A percentile compares a stretch with the other conserved stretches of the same genome.
Conservation (phyloP, 176 grass and related monocot genomes). For the Areca catechu region DNA sequence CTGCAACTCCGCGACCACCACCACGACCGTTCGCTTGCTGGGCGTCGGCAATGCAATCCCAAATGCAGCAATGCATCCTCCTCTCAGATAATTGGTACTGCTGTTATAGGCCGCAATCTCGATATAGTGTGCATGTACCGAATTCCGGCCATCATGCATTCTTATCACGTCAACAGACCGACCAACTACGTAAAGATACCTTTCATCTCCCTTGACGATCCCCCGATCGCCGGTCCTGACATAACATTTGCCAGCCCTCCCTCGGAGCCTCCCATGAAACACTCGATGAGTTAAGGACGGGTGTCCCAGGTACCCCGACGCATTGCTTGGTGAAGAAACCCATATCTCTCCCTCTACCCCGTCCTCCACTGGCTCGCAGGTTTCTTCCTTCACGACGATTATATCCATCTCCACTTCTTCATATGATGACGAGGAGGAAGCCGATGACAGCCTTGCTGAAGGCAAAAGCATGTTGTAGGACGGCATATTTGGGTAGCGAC, state of each 20-base stretch:
- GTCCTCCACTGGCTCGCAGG: conserved; percentile 30
- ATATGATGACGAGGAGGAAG: neutral
- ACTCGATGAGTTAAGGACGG: conserved; percentile 31
- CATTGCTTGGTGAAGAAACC: conserved; percentile 59
- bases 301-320: conserved; percentile 47
- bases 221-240: conserved; percentile 48
- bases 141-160: neutral
- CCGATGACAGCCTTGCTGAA: conserved; percentile 27
- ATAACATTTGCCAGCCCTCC: conserved; percentile 23
- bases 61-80: conserved; percentile 33
- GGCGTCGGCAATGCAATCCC: neutral
- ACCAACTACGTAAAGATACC: conserved; percentile 38
- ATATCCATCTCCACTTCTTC: conserved; percentile 30
- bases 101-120: conserved; percentile 16
- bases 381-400: conserved; percentile 40
- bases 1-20: conserved; percentile 30
- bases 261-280: conserved; percentile 28
- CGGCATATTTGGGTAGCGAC: neutral
- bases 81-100: conserved; percentile 19
- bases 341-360: conserved; percentile 54
- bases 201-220: conserved; percentile 17
- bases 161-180: conserved; percentile 17
- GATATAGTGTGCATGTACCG: conserved; percentile 36
- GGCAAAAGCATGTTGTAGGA: conserved; percentile 38
- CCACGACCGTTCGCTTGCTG: neutral